Base-by-base conservation (phyloP, 495 filamentous ascomycete species). In the Glonium stellatum region DNA sequence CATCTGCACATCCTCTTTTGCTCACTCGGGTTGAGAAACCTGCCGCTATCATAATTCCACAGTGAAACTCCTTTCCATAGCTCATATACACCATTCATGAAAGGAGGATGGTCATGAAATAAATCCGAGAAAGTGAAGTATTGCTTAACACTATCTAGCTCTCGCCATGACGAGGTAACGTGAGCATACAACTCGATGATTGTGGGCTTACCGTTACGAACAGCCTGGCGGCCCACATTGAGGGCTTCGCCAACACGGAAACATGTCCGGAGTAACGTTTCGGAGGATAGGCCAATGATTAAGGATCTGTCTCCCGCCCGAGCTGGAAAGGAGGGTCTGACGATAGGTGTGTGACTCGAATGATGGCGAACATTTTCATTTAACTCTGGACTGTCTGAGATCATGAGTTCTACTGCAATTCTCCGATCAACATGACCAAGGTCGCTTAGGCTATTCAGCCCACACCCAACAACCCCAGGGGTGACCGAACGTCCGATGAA, bases 231-330 rank as follows among this genome's bases (percentile, higher is more conserved):
- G 39, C 74, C 77, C 64, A 65, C 63, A 31, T 70, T 71, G 19
- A 85, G 57, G 46, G 84, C 76, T 56, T 83, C 78, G 18, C 80
- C 82, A 48, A 83, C 75, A 8, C 82, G 79, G 66, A 87, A 87
- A 61, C 82, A 86, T 1, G 78, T 82, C 37, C 82, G 78, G 4
- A 85, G 70, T 12, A 78, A 46, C 1, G 64, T 72, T 13, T 70
- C 58, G 37, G 77, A 65, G 0, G 79, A 78, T 19, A 83, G 62
- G 12, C 83, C 82, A 1, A 76, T 62, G 34, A 87, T 71, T 0
- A 74, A 75, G 25, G 77, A 79, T 19, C 81, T 78, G 62, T 83
- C 80, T 1, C 70, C 71, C 22, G 81, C 64, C 11, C 69, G 72
- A 10, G 47, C 41, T 19, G 81, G 83, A 62, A 83, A 84, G 0